Evolutionary conservation across 2,329 filamentous ascomycete genomes (phyloP).

Genomic region (Penicillium sp.): DNA sequence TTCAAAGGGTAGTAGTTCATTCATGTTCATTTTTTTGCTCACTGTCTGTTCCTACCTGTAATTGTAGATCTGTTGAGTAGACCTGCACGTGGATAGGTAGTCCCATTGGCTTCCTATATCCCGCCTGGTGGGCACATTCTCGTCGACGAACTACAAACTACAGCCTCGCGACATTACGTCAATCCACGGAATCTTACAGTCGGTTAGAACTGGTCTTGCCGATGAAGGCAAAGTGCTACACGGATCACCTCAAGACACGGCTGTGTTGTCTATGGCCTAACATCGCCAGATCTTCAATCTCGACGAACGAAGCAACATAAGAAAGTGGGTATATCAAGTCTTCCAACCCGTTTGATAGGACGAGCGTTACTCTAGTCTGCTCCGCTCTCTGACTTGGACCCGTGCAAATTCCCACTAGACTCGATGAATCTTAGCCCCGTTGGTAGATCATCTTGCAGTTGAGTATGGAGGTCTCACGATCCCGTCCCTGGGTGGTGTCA

Average conservation of each 20-base stretch:
- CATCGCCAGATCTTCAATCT: neutral
- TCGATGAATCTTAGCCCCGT: neutral
- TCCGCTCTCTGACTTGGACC: neutral
- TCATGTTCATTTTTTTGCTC: slow-evolving; percentile 7
- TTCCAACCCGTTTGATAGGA: slow-evolving; percentile 2
- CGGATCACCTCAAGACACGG: too few relatives aligned
- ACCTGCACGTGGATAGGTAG: neutral
- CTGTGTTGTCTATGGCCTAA: neutral
- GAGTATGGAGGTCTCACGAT: too few relatives aligned
- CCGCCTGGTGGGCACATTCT: too few relatives aligned
- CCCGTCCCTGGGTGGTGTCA: too few relatives aligned
- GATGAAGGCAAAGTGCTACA: too few relatives aligned
- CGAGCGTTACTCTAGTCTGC: neutral
- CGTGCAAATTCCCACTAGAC: neutral
- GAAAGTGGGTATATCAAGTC: neutral
- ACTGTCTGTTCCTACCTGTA: neutral
- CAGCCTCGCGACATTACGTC: neutral
- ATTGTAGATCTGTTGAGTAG: neutral
- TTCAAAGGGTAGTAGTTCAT: slow-evolving; percentile 13
- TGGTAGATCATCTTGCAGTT: neutral
- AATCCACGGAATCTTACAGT: neutral
- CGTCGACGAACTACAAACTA: too few relatives aligned
- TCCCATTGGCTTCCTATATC: neutral
- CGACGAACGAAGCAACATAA: neutral
- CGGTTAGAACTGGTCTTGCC: neutral